phyloP scores from a whole-genome alignment of 495 filamentous ascomycete genomes.

The Aspergillus affinis region DNA sequence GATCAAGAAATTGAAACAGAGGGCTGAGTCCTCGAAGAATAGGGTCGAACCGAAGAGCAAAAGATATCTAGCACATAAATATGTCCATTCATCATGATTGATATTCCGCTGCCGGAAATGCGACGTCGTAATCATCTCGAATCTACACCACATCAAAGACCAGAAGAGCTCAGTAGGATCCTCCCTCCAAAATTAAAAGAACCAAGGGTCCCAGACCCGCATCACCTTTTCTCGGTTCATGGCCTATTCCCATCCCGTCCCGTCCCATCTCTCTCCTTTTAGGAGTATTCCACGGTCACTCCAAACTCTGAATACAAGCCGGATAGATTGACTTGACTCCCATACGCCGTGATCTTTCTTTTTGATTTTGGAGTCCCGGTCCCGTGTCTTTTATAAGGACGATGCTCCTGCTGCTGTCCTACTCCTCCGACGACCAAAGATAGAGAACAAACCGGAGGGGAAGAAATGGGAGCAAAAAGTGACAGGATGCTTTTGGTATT shows the following conservation, averaged over 20 bases:
- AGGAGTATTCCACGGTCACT: conserved; percentile 13
- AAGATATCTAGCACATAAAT: conserved; percentile 7
- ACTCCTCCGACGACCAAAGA: conserved; percentile 6
- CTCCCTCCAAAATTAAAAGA: background rate
- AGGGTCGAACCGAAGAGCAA: background rate
- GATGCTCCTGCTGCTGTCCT: background rate
- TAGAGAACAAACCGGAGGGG: background rate
- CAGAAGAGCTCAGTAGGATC: background rate
- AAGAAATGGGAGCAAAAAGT: conserved; percentile 4
- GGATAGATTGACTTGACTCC: conserved; percentile 31
- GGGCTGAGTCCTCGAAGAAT: too few relatives aligned
- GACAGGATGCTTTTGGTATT: conserved; percentile 11
- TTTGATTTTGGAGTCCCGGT: background rate
- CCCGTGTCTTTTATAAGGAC: background rate
- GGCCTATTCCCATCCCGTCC: conserved; percentile 21
- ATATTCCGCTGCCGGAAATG: conserved; percentile 30
- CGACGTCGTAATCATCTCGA: conserved; percentile 29
- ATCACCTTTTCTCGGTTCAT: conserved; percentile 17
- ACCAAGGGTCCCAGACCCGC: conserved; percentile 5
- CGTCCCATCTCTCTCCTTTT: conserved; percentile 22
- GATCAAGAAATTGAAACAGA: too few relatives aligned
- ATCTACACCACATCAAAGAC: conserved; percentile 13
- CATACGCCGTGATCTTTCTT: conserved; percentile 34
- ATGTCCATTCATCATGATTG: conserved; percentile 44
- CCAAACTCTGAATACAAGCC: conserved; percentile 25